Percentiles rank a stretch among this genome's conserved stretches.
Conservation (phyloP, 1,284 basidiomycete genomes). For the Ceratobasidium sp. region DNA sequence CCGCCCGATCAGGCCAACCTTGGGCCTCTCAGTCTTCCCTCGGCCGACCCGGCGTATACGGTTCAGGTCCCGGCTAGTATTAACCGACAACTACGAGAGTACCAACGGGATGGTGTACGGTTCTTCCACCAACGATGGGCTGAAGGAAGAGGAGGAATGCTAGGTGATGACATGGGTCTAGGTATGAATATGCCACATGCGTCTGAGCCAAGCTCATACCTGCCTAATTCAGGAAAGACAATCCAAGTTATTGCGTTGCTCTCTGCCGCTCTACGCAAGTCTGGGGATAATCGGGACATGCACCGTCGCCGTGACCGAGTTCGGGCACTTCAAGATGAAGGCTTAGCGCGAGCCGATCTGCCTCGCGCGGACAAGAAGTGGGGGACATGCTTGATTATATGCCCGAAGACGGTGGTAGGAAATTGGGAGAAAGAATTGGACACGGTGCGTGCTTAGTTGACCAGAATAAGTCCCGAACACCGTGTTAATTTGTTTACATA, state of each 20-base stretch:
- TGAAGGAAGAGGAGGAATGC: conserved; percentile 70
- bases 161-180: conserved; percentile 90
- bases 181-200: conserved; percentile 60
- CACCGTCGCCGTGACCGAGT: conserved; percentile 73
- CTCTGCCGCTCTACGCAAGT: conserved; percentile 86
- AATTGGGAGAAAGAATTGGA: conserved; percentile 88
- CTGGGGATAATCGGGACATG: conserved; percentile 71
- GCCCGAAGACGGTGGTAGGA: conserved; percentile 79
- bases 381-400: conserved; percentile 87
- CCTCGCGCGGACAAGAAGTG: conserved; percentile 76
- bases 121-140: conserved; percentile 81
- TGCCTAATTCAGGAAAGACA: conserved; percentile 71
- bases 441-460: conserved; percentile 63
- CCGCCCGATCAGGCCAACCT: conserved; percentile 17
- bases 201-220: conserved; percentile 9
- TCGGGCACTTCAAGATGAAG: conserved; percentile 71
- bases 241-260: conserved; percentile 91
- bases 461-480: neutral
- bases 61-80: conserved; percentile 76
- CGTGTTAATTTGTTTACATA: conserved; percentile 52
- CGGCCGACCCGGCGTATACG: conserved; percentile 16
- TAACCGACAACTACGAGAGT: conserved; percentile 84
- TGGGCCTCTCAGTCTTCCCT: conserved; percentile 1
- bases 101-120: conserved; percentile 83
- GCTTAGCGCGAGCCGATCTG: conserved; percentile 66